phyloP scores from a whole-genome alignment of 441 rosid species.

The Rhodomyrtus psidioides region DNA sequence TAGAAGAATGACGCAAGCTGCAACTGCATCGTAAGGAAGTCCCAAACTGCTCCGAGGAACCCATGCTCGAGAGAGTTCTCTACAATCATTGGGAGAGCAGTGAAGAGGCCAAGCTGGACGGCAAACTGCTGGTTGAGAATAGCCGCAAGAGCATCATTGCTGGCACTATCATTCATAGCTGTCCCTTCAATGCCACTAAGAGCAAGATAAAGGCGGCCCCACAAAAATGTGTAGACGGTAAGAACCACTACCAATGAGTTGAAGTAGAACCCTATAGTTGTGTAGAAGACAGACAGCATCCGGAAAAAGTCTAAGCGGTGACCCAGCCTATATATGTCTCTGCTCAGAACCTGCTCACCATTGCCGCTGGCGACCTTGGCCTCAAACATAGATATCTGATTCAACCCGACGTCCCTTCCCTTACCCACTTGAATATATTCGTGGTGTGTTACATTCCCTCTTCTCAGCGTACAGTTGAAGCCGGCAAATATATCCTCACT shows the following conservation, averaged over 20 bases:
- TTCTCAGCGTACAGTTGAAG: slow-evolving; percentile 13
- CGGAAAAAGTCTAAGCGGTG: slow-evolving; percentile 14
- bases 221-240: slow-evolving; percentile 1
- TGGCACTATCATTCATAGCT: background rate
- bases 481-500: slow-evolving; percentile 20
- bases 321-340: slow-evolving; percentile 14
- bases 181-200: background rate
- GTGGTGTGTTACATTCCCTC: slow-evolving; percentile 17
- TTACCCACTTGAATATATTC: slow-evolving; percentile 18
- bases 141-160: background rate
- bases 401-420: slow-evolving; percentile 20
- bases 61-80: slow-evolving; percentile 14
- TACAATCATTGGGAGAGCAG: slow-evolving; percentile 10
- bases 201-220: slow-evolving; percentile 11
- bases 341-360: slow-evolving; percentile 15
- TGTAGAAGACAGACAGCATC: slow-evolving; percentile 12
- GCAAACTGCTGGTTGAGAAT: slow-evolving; percentile 7
- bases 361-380: slow-evolving; percentile 15
- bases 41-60: slow-evolving; percentile 4
- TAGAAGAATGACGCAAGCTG: slow-evolving; percentile 13
- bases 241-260: slow-evolving; percentile 4
- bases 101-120: slow-evolving; percentile 3
- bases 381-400: slow-evolving; percentile 13
- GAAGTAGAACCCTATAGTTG: slow-evolving; percentile 12
- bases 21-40: slow-evolving; percentile 12